These are phyloP conservation scores for Dendrobium huoshanense DNA, from an alignment of 106 monocot genomes.

Conservation along the genomic window DNA sequence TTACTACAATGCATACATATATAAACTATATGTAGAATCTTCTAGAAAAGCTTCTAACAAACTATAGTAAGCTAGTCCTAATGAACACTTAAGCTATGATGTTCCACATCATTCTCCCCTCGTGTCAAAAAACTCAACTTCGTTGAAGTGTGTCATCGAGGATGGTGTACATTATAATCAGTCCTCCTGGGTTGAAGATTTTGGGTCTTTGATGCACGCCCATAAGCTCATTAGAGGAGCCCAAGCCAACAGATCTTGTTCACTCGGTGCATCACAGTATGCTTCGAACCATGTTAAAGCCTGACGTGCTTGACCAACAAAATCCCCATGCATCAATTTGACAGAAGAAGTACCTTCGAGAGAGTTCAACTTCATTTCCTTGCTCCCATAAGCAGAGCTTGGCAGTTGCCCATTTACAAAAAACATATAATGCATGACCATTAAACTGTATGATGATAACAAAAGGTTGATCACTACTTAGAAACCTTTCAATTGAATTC, in stretches of 20 bases:
- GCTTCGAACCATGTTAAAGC: slow-evolving; percentile 90
- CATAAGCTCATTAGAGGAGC: slow-evolving; percentile 13
- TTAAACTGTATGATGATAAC: slow-evolving; percentile 71
- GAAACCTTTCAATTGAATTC: slow-evolving; percentile 58
- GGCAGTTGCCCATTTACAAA: slow-evolving; percentile 74
- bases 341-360: slow-evolving; percentile 67
- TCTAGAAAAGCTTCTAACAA: too few species aligned
- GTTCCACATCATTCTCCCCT: too few species aligned
- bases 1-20: too few species aligned
- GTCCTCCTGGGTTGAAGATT: too few species aligned
- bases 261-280: slow-evolving; percentile 78
- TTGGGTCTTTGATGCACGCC: too few species aligned
- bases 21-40: too few species aligned
- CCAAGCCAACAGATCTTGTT: slow-evolving; percentile 79
- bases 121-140: too few species aligned
- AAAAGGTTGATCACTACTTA: slow-evolving; percentile 49
- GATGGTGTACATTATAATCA: too few species aligned
- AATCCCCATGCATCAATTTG: slow-evolving; percentile 80
- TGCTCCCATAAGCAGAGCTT: slow-evolving; percentile 64
- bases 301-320: slow-evolving; percentile 48
- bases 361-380: slow-evolving; percentile 84
- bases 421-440: slow-evolving; percentile 86
- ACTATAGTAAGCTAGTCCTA: too few species aligned
- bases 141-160: too few species aligned
- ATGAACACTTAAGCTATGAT: too few species aligned